phyloP scores from a whole-genome alignment of 78 protist genomes.

The Chrysochromulina parva region DNA sequence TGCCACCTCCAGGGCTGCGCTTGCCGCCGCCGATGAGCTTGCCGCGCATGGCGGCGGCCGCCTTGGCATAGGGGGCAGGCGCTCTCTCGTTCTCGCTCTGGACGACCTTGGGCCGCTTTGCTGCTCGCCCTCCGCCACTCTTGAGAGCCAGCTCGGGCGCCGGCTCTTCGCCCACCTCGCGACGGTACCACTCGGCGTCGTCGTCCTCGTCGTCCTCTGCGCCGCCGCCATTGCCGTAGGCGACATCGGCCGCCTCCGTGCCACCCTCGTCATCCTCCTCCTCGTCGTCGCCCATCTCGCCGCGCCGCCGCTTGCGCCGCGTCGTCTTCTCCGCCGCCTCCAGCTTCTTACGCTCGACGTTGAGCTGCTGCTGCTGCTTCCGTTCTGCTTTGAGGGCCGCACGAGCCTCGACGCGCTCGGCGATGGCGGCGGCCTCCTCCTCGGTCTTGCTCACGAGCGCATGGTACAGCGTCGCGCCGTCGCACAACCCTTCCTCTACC shows the following conservation, averaged over 20 bases:
- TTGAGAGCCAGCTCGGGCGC: not conserved
- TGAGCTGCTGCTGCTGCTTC: not conserved
- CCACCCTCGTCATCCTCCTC: not conserved
- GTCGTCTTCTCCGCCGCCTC: not conserved
- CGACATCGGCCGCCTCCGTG: not conserved
- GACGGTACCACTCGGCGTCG: slow-evolving; percentile 11
- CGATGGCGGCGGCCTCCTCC: not conserved
- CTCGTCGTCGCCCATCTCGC: not conserved
- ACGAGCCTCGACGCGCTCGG: not conserved
- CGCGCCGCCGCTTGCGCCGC: slow-evolving; percentile 8
- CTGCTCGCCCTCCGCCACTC: too few relatives aligned
- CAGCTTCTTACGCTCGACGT: not conserved
- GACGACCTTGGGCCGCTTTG: too few relatives aligned
- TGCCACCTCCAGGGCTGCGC: too few relatives aligned
- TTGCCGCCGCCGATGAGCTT: too few relatives aligned
- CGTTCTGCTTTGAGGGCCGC: not conserved
- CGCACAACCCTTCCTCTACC: slow-evolving; percentile 4
- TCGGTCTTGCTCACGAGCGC: not conserved
- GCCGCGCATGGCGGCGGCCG: too few relatives aligned
- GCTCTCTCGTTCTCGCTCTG: too few relatives aligned
- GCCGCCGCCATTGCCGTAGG: not conserved
- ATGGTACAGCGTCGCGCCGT: slow-evolving; percentile 2
- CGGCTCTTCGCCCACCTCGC: slow-evolving; percentile 1
- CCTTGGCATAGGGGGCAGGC: too few relatives aligned
- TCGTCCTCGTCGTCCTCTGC: not conserved